Evolutionary conservation across 108 stramenopile genomes (phyloP), one percentile per base, ranked within the genome.

Genomic region (Schizochytrium sp.): DNA sequence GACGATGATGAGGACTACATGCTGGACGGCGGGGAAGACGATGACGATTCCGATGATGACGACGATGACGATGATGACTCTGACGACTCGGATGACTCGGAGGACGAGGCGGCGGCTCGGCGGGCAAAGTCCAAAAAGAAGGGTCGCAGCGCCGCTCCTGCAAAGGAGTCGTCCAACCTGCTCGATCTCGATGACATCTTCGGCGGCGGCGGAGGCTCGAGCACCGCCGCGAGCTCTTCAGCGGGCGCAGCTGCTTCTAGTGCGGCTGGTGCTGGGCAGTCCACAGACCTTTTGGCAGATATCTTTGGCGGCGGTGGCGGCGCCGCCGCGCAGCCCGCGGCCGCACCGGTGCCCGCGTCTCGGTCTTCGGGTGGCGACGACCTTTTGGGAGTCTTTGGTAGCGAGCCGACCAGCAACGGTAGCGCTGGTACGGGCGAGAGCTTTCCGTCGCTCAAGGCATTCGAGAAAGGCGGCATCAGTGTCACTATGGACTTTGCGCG

Each of bases 151-250:
- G 12, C 90, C 5, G 88, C 89, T 2, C 48, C 55, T 2, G 91
- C 87, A 3, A 90, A 72, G 14, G 63, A 55, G 5, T 72, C 91
- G 60, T 92, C 96, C 51, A 90, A 97, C 60, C 96, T 98, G 89
- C 90, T 99, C 58, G 94, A 96, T 55, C 90, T 99, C 60, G 94
- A 96, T 51, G 97, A 96, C 88, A 97, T 98, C n/a, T 97, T 97
- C 87, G 97, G 97, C n/a, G 94, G 95, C 14, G 93, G 91, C 21
- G 87, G 53, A 58, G 60, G 89, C 5, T 83, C 91, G 19, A 72
- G 90, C 51, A 60, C 93, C 5, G 72, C 92, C n/a, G 72, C 88
- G 76, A 90, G 90, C 88, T 34, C 89, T 90, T 41, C 47, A 89
- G 25, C 94, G 60, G 14, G 21, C 44, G 5, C 8, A 23, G 25